These are phyloP conservation scores for Monoraphidium neglectum DNA, from an alignment of 139 green algal species.

Conservation along the genomic window DNA sequence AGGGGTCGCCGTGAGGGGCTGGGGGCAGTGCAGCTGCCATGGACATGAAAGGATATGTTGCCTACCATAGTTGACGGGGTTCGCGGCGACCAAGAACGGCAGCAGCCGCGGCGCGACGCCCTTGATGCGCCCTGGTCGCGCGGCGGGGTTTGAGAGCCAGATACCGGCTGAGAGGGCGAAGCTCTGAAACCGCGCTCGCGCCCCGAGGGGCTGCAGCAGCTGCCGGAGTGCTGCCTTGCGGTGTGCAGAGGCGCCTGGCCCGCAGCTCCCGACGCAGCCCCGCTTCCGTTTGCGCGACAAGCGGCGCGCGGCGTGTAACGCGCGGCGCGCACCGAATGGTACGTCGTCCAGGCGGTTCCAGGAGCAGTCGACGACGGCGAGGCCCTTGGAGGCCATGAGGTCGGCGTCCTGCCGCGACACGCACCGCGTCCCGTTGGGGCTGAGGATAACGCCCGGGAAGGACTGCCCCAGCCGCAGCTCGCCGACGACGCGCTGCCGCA, in stretches of 20 bases:
- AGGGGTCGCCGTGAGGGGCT: too few species aligned
- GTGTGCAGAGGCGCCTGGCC: too few species aligned
- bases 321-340: conserved; percentile 74
- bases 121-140: conserved; percentile 64
- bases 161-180: too few species aligned
- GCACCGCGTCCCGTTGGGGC: conserved; percentile 55
- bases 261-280: too few species aligned
- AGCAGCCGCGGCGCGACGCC: conserved; percentile 83
- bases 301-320: too few species aligned
- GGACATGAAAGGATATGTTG: not conserved
- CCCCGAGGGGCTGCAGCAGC: too few species aligned
- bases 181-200: too few species aligned
- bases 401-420: conserved; percentile 82
- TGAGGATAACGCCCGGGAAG: conserved; percentile 89
- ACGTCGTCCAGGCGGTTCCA: conserved; percentile 97
- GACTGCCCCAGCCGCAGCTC: conserved; percentile 79
- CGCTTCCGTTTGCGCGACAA: too few species aligned
- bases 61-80: conserved; percentile 96
- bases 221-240: too few species aligned
- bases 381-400: conserved; percentile 78
- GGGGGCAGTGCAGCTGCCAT: too few species aligned
- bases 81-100: conserved; percentile 96
- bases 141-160: too few species aligned
- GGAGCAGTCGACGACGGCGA: conserved; percentile 98
- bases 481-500: conserved; percentile 62